Conservation (phyloP, 805 yeast genomes). For the Hanseniaspora nectarophila region DNA sequence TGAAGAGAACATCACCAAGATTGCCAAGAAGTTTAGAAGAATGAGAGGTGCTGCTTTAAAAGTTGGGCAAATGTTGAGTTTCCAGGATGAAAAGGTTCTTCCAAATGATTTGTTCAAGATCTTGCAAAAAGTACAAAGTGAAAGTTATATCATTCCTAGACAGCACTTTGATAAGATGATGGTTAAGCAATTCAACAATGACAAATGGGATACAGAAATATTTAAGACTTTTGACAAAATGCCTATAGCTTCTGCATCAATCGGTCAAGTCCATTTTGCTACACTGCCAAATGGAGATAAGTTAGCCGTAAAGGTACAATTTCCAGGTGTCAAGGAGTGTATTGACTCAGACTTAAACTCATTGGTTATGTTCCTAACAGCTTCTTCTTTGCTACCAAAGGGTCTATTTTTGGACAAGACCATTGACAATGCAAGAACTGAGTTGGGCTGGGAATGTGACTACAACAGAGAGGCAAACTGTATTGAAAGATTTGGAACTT, state of each 20-base stretch:
- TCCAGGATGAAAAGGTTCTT: slow-evolving; percentile 76
- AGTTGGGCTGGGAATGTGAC: slow-evolving; percentile 96
- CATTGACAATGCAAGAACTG: slow-evolving; percentile 83
- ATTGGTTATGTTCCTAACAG: slow-evolving; percentile 66
- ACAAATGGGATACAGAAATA: slow-evolving; percentile 52
- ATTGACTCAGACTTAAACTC: slow-evolving; percentile 91
- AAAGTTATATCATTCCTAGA: slow-evolving; percentile 94
- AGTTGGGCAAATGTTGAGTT: slow-evolving; percentile 91
- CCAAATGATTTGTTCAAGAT: slow-evolving; percentile 79
- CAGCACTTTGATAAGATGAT: slow-evolving; percentile 72
- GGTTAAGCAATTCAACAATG: slow-evolving; percentile 53
- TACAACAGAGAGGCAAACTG: slow-evolving; percentile 79
- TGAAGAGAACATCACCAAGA: slow-evolving; percentile 72
- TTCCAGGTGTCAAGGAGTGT: slow-evolving; percentile 89
- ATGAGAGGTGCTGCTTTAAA: slow-evolving; percentile 99
- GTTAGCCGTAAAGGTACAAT: slow-evolving; percentile 91
- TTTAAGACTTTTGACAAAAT: slow-evolving; percentile 69
- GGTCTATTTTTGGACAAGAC: slow-evolving; percentile 88
- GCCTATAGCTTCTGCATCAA: slow-evolving; percentile 89
- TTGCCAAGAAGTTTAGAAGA: slow-evolving; percentile 75
- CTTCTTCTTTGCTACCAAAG: slow-evolving; percentile 75
- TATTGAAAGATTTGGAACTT: slow-evolving; percentile 52
- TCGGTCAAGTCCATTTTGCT: slow-evolving; percentile 92
- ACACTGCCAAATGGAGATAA: slow-evolving; percentile 50
- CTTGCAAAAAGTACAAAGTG: slow-evolving; percentile 74